These are phyloP conservation scores for Gnomoniopsis sp. DNA, from an alignment of 2,329 filamentous ascomycete genomes.

Conservation along the genomic window DNA sequence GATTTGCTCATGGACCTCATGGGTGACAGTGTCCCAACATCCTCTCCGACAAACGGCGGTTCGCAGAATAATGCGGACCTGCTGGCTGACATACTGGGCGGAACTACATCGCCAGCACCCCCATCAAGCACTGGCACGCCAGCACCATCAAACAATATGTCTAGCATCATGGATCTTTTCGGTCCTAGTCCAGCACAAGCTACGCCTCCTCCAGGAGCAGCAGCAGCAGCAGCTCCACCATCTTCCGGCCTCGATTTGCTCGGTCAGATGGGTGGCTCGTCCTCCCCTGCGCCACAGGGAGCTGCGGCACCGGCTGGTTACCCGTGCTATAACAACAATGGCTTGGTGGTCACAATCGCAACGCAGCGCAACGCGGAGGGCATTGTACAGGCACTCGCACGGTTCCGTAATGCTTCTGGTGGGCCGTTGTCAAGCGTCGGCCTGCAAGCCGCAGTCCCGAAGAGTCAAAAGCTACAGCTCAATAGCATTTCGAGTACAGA, in stretches of 20 bases:
- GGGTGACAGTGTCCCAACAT: constrained; percentile 65
- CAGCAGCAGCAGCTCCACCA: constrained; percentile 41
- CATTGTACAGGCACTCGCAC: constrained; percentile 75
- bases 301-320: constrained; percentile 50
- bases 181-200: constrained; percentile 38
- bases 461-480: constrained; percentile 90
- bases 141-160: constrained; percentile 54
- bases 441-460: constrained; percentile 91
- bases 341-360: constrained; percentile 74
- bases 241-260: constrained; percentile 48
- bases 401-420: constrained; percentile 74
- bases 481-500: constrained; percentile 83
- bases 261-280: constrained; percentile 27
- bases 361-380: constrained; percentile 79
- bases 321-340: constrained; percentile 82
- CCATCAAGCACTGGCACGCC: constrained; percentile 44
- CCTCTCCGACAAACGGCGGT: constrained; percentile 50
- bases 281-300: constrained; percentile 43
- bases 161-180: constrained; percentile 91
- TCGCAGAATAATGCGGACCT: constrained; percentile 77
- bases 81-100: constrained; percentile 86
- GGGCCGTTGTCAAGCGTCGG: constrained; percentile 69
- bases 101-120: constrained; percentile 50
- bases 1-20: constrained; percentile 91
- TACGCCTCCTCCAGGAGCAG: constrained; percentile 34